Evolutionary conservation across 768 basidiomycete genomes (phyloP).

Genomic region (Wakefieldia striispora): DNA sequence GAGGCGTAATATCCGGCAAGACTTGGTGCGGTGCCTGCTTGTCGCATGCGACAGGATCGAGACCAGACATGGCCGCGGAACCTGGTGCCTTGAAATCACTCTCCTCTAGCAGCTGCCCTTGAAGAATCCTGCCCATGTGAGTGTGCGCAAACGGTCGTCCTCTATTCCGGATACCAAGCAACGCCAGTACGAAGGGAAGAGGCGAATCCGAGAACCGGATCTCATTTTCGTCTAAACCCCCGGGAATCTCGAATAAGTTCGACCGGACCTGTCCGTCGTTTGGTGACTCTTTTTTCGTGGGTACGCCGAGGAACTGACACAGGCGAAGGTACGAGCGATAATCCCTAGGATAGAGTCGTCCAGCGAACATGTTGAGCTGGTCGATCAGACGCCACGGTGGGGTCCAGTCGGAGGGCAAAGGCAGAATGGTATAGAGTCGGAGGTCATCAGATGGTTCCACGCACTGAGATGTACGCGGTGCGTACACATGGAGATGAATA

Average conservation of each 20-base stretch:
- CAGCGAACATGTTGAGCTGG: no score
- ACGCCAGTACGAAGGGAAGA: conserved; percentile 20
- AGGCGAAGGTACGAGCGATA: conserved; percentile 11
- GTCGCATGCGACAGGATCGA: no score
- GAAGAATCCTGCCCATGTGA: conserved; percentile 39
- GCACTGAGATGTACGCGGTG: conserved; percentile 33
- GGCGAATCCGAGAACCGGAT: conserved; percentile 22
- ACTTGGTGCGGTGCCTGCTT: no score
- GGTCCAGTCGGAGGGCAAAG: not conserved
- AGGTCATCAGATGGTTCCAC: conserved; percentile 37
- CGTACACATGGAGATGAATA: conserved; percentile 23
- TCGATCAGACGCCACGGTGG: no score
- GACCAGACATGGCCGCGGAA: no score
- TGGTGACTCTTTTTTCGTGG: no score
- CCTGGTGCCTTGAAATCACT: no score
- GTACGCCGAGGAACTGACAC: conserved; percentile 25
- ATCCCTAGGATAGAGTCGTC: no score
- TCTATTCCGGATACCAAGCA: conserved; percentile 32
- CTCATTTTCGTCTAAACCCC: no score
- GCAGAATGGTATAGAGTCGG: conserved; percentile 5
- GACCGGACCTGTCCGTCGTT: no score
- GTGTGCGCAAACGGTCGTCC: conserved; percentile 35
- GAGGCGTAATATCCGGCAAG: no score
- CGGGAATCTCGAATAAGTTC: no score
- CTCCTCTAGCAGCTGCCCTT: conserved; percentile 16